phyloP scores from a whole-genome alignment of 2,329 filamentous ascomycete species.

The Chaetomium olivaceum region DNA sequence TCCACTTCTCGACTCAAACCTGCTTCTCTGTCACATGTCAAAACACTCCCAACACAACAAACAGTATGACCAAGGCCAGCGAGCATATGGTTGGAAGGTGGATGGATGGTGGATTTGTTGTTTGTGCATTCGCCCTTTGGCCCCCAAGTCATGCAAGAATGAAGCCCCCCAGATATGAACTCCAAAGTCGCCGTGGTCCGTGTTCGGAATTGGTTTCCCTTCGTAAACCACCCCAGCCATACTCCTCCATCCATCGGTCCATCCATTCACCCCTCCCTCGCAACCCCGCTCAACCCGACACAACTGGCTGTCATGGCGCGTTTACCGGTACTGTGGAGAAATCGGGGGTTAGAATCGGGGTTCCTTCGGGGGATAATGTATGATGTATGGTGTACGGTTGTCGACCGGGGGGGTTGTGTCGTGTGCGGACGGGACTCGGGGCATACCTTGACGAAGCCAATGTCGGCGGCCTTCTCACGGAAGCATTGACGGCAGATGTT shows the following conservation, averaged over 20 bases:
- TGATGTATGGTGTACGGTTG: not conserved
- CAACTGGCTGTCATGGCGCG: conserved; percentile 11
- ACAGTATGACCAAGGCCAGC: not conserved
- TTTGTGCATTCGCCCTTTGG: conserved; percentile 19
- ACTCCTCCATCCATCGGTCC: conserved; percentile 3
- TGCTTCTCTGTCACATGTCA: not conserved
- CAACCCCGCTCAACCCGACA: not conserved
- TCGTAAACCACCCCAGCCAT: not conserved
- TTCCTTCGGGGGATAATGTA: not conserved
- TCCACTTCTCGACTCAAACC: not conserved
- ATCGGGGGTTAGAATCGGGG: conserved; percentile 10
- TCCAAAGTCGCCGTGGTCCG: conserved; percentile 16
- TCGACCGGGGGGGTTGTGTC: not conserved
- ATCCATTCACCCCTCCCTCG: not conserved
- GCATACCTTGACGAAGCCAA: conserved; percentile 70
- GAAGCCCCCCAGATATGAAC: conserved; percentile 14
- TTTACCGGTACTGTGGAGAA: conserved; percentile 31
- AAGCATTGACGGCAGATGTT: conserved; percentile 83
- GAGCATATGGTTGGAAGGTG: not conserved
- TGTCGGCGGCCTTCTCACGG: conserved; percentile 71
- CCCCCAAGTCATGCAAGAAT: conserved; percentile 15
- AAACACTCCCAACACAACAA: not conserved
- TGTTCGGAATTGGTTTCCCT: not conserved
- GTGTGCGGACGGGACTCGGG: not conserved
- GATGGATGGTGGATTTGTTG: conserved; percentile 6